Evolutionary conservation across 106 monocot species (phyloP), one percentile per base, ranked within the genome.

Genomic region (Alisma plantagoaquatica): DNA sequence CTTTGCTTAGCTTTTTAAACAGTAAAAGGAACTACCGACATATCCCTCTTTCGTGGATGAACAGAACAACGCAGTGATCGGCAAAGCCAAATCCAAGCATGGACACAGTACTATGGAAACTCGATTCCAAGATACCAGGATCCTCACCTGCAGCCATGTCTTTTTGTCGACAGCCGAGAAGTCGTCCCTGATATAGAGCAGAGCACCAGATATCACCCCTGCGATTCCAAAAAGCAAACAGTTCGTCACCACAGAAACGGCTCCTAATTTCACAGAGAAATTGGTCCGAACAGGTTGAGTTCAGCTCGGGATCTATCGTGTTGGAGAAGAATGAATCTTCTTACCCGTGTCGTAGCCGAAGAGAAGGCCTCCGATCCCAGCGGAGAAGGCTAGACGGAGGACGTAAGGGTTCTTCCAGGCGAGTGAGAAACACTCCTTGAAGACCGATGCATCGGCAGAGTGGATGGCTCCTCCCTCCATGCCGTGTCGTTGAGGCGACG

Each of bases 311-410:
- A n/a, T n/a, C n/a, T n/a, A n/a, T n/a, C n/a, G n/a, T n/a, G n/a
- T n/a, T n/a, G n/a, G n/a, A n/a, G n/a, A n/a, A n/a, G n/a, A n/a
- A n/a, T n/a, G n/a, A n/a, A n/a, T n/a, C n/a, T n/a, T n/a, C n/a
- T n/a, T n/a, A 83, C 88, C 88, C 49, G 89, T 89, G 57, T 89
- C 88, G 45, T 89, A 89, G 15, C 82, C 87, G 21, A 88, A 88
- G 51, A 88, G 82, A 2, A 88, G 75, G 29, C 88, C 88, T 18
- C 88, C 90, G n/a, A 90, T 80, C 9, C 90, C 90, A 0, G 90
- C 84, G 2, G 90, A 80, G 61, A 90, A 77, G 24, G 90, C 90
- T 21, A 90, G 77, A 2, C 77, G 70, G 30, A 90, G 84, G 46
- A 90, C 77, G 43, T 80, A 90, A 14, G 83, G 89, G 48, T 88